A percentile compares a stretch with the other conserved stretches of the same genome.
These are phyloP conservation scores for Hypoxylon cercidicola DNA, from an alignment of 495 filamentous ascomycete species.

Conservation along the genomic window DNA sequence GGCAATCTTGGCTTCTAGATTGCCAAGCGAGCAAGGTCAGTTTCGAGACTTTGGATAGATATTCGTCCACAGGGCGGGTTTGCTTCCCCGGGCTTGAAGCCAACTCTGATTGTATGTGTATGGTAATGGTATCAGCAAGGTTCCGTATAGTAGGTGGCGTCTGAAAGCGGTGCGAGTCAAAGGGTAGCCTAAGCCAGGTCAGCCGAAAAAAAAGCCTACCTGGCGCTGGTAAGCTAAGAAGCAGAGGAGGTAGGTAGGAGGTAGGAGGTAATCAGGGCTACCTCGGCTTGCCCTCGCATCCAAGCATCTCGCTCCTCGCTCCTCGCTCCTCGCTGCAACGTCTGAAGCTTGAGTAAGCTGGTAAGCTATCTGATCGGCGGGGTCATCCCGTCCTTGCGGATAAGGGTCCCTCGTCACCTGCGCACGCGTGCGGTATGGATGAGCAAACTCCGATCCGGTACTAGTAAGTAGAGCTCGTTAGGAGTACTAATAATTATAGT, in stretches of 20 bases:
- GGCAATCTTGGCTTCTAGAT: slow-evolving; percentile 10
- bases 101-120: too few species aligned
- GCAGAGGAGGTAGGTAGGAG: too few species aligned
- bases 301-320: too few species aligned
- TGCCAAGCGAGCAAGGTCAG: too few species aligned
- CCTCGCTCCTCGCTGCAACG: too few species aligned
- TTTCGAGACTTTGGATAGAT: too few species aligned
- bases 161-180: slow-evolving; percentile 5
- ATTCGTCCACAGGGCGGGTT: neutral
- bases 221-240: neutral
- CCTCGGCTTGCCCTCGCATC: too few species aligned
- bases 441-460: slow-evolving; percentile 13
- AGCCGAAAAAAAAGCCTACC: too few species aligned
- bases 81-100: slow-evolving; percentile 6
- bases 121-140: slow-evolving; percentile 14
- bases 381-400: slow-evolving; percentile 25
- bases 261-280: too few species aligned
- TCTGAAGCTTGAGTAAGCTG: too few species aligned
- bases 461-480: slow-evolving; percentile 17
- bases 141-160: slow-evolving; percentile 21
- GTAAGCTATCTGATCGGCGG: slow-evolving; percentile 33
- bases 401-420: slow-evolving; percentile 26
- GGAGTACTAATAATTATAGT: slow-evolving; percentile 20
- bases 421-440: slow-evolving; percentile 19
- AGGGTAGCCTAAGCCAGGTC: slow-evolving; percentile 4